Conservation (phyloP, 805 yeast genomes). For the Teunomyces lycoperdinae region DNA sequence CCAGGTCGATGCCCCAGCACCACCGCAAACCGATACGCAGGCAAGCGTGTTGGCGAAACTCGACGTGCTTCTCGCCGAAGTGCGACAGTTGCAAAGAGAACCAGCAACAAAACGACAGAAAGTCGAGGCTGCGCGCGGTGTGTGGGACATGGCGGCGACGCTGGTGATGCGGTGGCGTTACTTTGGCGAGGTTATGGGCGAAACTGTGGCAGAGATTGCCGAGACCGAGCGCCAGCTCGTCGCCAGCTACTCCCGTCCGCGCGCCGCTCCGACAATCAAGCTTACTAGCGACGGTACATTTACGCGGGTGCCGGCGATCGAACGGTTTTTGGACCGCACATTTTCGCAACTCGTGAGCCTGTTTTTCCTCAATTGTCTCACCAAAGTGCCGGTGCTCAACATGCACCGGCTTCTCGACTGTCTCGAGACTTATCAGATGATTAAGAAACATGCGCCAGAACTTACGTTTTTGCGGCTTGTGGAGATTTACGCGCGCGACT, state of each 20-base stretch:
- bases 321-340: constrained; percentile 15
- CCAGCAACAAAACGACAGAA: background rate
- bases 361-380: constrained; percentile 29
- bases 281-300: constrained; percentile 14
- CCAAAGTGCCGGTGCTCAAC: constrained; percentile 33
- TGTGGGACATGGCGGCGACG: constrained; percentile 36
- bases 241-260: constrained; percentile 7
- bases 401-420: constrained; percentile 27
- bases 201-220: constrained; percentile 10
- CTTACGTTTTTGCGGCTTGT: constrained; percentile 18
- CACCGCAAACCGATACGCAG: constrained; percentile 22
- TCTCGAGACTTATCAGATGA: constrained; percentile 23
- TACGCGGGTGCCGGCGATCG: constrained; percentile 12
- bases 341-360: constrained; percentile 22
- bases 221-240: constrained; percentile 11
- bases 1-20: constrained; percentile 21
- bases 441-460: constrained; percentile 15
- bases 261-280: background rate
- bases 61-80: constrained; percentile 26
- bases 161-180: constrained; percentile 29
- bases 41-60: constrained; percentile 28
- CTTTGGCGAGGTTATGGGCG: constrained; percentile 14
- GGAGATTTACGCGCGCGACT: constrained; percentile 8
- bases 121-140: constrained; percentile 12
- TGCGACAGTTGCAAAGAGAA: constrained; percentile 15